phyloP scores from a whole-genome alignment of 2,329 filamentous ascomycete genomes.

The Penicillium glabrum region DNA sequence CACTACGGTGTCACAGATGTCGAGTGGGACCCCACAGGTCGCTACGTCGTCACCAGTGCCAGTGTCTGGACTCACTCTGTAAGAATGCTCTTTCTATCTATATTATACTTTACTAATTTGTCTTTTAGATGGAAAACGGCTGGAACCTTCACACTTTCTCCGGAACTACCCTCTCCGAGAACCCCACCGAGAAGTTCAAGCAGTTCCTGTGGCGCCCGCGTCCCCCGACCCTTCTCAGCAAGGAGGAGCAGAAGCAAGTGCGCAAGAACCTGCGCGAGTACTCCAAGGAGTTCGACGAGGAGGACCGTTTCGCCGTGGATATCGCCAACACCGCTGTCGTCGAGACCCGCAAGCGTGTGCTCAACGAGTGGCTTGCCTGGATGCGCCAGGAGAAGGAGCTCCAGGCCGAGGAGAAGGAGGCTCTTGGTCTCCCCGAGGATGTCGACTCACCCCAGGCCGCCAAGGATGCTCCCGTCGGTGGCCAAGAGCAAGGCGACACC shows the following conservation, averaged over 20 bases:
- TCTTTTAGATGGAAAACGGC: slow-evolving; percentile 88
- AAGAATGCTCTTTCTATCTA: slow-evolving; percentile 45
- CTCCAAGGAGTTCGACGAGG: slow-evolving; percentile 89
- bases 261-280: slow-evolving; percentile 99
- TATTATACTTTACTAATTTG: slow-evolving; percentile 19
- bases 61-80: slow-evolving; percentile 95
- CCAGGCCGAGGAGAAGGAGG: slow-evolving; percentile 68
- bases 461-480: slow-evolving; percentile 52
- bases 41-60: slow-evolving; percentile 90
- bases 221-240: slow-evolving; percentile 83
- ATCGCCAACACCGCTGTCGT: slow-evolving; percentile 93
- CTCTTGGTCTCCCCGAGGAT: slow-evolving; percentile 65
- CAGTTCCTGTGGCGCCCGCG: slow-evolving; percentile 94
- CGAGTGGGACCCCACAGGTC: slow-evolving; percentile 95
- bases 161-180: slow-evolving; percentile 83
- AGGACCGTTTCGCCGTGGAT: slow-evolving; percentile 89
- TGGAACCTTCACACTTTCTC: slow-evolving; percentile 98
- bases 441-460: slow-evolving; percentile 58
- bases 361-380: slow-evolving; percentile 90
- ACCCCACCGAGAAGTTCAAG: slow-evolving; percentile 95
- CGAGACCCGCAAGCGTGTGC: slow-evolving; percentile 75
- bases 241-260: slow-evolving; percentile 96
- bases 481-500: slow-evolving; percentile 66
- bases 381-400: slow-evolving; percentile 71
- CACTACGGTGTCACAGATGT: slow-evolving; percentile 98